Evolutionary conservation across 2,329 filamentous ascomycete species (phyloP).

Genomic region (Lojkania enalia): DNA sequence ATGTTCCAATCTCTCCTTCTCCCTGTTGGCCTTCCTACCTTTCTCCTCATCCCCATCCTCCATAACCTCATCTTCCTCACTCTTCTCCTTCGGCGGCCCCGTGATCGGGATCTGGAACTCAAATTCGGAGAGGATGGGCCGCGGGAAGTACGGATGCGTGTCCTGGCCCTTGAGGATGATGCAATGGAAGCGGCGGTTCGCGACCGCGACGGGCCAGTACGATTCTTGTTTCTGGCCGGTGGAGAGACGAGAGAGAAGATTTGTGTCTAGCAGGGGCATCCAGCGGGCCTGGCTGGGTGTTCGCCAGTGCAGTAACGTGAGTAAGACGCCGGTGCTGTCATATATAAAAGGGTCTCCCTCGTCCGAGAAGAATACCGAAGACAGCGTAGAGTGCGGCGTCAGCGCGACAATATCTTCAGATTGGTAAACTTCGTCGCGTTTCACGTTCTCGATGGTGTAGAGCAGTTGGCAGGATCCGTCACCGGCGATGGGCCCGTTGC

Average conservation of each 20-base stretch:
- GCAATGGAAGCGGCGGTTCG: constrained; percentile 91
- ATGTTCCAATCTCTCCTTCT: constrained; percentile 73
- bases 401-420: constrained; percentile 90
- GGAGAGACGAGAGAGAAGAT: constrained; percentile 76
- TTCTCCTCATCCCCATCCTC: constrained; percentile 42
- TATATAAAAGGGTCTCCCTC: constrained; percentile 96
- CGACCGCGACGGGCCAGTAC: constrained; percentile 95
- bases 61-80: constrained; percentile 41
- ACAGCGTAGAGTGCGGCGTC: constrained; percentile 71
- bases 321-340: constrained; percentile 84
- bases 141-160: constrained; percentile 88
- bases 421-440: constrained; percentile 90
- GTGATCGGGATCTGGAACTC: constrained; percentile 84
- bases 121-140: constrained; percentile 88
- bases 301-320: constrained; percentile 90
- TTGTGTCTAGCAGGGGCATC: constrained; percentile 92
- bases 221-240: constrained; percentile 83
- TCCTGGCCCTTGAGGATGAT: constrained; percentile 98
- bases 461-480: constrained; percentile 77
- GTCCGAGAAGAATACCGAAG: constrained; percentile 89
- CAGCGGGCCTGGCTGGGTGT: constrained; percentile 81
- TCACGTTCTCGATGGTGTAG: constrained; percentile 94
- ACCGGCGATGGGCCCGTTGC: constrained; percentile 82
- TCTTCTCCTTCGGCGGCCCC: constrained; percentile 46
- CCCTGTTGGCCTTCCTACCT: constrained; percentile 44